Conservation (phyloP, 2,329 filamentous ascomycete genomes). For the Neopestalotiopsis rosae region DNA sequence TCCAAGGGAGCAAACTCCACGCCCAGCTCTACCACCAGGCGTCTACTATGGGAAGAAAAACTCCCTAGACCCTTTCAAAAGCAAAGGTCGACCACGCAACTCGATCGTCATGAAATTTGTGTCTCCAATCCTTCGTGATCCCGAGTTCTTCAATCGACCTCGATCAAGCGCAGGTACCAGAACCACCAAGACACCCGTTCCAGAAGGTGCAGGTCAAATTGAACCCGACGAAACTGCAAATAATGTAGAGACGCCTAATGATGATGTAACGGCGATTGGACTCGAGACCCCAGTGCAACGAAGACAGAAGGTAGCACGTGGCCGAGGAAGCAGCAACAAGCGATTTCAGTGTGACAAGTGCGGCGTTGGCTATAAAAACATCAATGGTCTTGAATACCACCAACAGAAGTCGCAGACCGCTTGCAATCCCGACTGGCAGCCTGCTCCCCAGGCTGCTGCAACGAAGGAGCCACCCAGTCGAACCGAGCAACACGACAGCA, state of each 20-base stretch:
- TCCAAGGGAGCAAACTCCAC: neutral
- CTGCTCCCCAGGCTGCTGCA: conserved; percentile 25
- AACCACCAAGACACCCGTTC: too few relatives aligned
- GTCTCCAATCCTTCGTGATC: conserved; percentile 31
- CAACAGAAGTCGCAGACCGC: conserved; percentile 57
- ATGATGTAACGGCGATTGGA: neutral
- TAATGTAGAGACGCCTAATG: neutral
- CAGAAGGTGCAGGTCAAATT: neutral
- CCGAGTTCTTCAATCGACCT: conserved; percentile 23
- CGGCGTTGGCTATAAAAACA: conserved; percentile 61
- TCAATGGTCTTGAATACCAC: conserved; percentile 64
- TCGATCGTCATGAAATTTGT: conserved; percentile 37
- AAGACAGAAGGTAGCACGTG: neutral
- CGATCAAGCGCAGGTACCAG: neutral
- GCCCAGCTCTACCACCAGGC: conserved; percentile 22
- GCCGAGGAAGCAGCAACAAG: conserved; percentile 23
- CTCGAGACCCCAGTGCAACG: neutral
- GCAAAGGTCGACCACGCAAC: conserved; percentile 33
- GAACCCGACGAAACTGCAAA: neutral
- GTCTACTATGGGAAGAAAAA: conserved; percentile 34
- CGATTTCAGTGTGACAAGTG: conserved; percentile 58
- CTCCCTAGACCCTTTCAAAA: conserved; percentile 31
- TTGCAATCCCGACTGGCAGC: conserved; percentile 56
- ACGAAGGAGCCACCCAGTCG: neutral
- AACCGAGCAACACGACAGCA: conserved; percentile 2